Percentiles rank a stretch among this genome's conserved stretches.
Evolutionary conservation across 106 monocot genomes (phyloP).

Genomic region (Posidonia australis): DNA sequence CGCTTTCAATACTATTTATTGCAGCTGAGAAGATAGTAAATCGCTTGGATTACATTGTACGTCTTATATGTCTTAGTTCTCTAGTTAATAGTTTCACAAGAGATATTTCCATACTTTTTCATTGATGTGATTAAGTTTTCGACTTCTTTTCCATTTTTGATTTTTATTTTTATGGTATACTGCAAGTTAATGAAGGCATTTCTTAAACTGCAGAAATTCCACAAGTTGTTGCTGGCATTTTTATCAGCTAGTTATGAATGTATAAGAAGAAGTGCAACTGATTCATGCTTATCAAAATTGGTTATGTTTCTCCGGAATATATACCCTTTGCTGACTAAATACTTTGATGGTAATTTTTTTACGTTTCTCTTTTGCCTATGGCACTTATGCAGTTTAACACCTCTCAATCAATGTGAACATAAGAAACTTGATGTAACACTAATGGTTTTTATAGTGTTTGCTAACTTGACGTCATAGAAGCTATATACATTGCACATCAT

Average conservation of each 20-base stretch:
- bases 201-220: constrained; percentile 23
- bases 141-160: background rate
- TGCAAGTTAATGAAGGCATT: background rate
- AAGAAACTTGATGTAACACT: background rate
- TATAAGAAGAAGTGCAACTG: constrained; percentile 39
- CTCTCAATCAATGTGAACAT: background rate
- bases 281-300: constrained; percentile 39
- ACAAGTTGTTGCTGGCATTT: constrained; percentile 42
- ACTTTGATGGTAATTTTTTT: constrained; percentile 31
- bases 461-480: too few relatives aligned
- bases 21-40: constrained; percentile 36
- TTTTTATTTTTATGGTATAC: background rate
- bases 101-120: background rate
- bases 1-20: constrained; percentile 36
- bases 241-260: constrained; percentile 44
- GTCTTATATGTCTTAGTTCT: background rate
- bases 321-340: constrained; percentile 30
- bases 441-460: too few relatives aligned
- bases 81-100: background rate
- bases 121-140: background rate
- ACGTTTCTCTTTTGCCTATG: background rate
- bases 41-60: constrained; percentile 27
- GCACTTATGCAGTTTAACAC: background rate
- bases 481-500: too few relatives aligned
- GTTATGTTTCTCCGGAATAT: constrained; percentile 42